These are phyloP conservation scores for Pulveroboletus sp. DNA, from an alignment of 768 basidiomycete species.

Conservation along the genomic window DNA sequence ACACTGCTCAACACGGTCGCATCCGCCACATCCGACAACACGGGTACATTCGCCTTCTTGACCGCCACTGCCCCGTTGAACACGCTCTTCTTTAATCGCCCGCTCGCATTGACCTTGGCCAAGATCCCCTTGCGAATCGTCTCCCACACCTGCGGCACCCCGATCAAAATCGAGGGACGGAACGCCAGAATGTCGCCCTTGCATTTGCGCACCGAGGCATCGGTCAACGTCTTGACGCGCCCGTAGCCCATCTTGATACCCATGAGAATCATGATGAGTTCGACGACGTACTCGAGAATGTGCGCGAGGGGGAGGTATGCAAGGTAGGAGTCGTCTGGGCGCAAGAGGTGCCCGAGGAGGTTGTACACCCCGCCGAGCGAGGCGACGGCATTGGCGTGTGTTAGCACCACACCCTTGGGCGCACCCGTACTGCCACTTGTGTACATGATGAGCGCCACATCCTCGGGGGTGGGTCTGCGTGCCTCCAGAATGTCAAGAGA, in stretches of 20 bases:
- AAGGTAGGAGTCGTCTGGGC: constrained; percentile 46
- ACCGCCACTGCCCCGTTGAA: constrained; percentile 77
- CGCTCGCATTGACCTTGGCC: constrained; percentile 68
- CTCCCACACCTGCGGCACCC: constrained; percentile 97
- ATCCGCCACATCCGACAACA: constrained; percentile 69
- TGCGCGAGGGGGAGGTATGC: constrained; percentile 95
- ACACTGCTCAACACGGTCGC: constrained; percentile 73
- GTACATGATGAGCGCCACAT: constrained; percentile 73
- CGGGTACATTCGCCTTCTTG: constrained; percentile 71
- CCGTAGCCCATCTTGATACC: constrained; percentile 88
- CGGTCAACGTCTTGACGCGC: constrained; percentile 93
- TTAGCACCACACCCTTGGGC: constrained; percentile 92
- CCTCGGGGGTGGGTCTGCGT: constrained; percentile 48
- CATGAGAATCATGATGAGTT: constrained; percentile 63
- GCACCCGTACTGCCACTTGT: constrained; percentile 90
- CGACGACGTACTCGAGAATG: constrained; percentile 94
- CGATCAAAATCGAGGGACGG: constrained; percentile 86
- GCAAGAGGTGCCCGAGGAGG: constrained; percentile 59
- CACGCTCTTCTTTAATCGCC: constrained; percentile 63
- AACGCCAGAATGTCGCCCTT: constrained; percentile 85
- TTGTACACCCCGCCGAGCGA: constrained; percentile 79
- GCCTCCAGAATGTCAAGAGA: constrained; percentile 49
- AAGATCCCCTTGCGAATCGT: constrained; percentile 94
- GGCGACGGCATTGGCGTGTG: constrained; percentile 82
- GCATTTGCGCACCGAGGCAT: constrained; percentile 85